Evolutionary conservation across 78 protist genomes (phyloP).

Genomic region (Monosiga brevicollis): DNA sequence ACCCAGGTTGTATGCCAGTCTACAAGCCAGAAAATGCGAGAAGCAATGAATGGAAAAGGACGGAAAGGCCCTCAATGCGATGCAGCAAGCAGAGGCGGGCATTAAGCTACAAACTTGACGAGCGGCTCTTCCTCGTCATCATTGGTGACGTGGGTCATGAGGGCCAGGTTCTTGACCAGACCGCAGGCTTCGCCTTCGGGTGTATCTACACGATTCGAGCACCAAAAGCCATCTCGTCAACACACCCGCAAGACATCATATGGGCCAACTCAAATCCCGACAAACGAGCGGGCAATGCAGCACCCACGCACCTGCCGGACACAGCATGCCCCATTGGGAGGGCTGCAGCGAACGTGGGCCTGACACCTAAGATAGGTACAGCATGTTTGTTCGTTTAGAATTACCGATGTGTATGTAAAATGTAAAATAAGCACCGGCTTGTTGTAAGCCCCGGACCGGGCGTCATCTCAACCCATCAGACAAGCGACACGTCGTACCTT

Average conservation of each 20-base stretch:
- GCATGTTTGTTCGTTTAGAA: too few species aligned
- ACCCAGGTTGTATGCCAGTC: conserved; percentile 74
- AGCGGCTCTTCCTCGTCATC: conserved; percentile 52
- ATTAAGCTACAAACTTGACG: too few species aligned
- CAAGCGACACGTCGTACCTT: too few species aligned
- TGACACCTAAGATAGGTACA: too few species aligned
- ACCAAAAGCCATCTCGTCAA: too few species aligned
- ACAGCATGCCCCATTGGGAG: conserved; percentile 98
- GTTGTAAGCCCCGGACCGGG: conserved; percentile 19
- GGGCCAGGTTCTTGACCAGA: conserved; percentile 95
- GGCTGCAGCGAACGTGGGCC: conserved; percentile 81
- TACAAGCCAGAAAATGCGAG: too few species aligned
- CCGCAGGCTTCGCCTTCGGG: conserved; percentile 94
- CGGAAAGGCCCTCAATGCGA: too few species aligned
- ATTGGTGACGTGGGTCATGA: conserved; percentile 89
- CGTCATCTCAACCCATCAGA: conserved; percentile 87
- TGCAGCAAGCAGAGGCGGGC: too few species aligned
- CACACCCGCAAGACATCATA: too few species aligned
- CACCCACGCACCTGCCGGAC: conserved; percentile 99
- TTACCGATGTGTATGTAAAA: background rate
- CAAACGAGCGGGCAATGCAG: too few species aligned
- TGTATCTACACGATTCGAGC: conserved; percentile 98
- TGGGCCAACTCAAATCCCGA: too few species aligned
- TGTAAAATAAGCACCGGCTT: background rate
- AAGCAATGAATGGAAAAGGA: too few species aligned